These are phyloP conservation scores for Penicillium daleae DNA, from an alignment of 495 filamentous ascomycete species.

Conservation along the genomic window DNA sequence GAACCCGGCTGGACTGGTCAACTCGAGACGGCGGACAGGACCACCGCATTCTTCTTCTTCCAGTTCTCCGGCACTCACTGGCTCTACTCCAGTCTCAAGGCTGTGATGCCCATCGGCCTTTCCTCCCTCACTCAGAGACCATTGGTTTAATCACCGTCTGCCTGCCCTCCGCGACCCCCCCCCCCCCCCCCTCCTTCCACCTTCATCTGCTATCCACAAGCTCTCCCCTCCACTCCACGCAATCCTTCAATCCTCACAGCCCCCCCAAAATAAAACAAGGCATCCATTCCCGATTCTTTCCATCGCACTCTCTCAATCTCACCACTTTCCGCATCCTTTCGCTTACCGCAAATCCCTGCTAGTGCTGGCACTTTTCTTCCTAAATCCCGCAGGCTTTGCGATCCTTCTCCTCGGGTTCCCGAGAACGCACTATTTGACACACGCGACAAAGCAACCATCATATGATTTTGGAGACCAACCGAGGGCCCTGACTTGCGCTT, in stretches of 20 bases:
- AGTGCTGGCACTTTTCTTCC: background rate
- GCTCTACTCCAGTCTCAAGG: background rate
- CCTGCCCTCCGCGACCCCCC: background rate
- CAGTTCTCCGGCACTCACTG: background rate
- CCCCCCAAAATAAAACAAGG: background rate
- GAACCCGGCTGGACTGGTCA: background rate
- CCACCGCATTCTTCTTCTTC: background rate
- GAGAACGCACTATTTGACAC: background rate
- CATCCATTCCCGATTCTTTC: background rate
- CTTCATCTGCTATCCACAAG: background rate
- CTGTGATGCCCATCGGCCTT: background rate
- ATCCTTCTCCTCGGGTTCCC: conserved; percentile 7
- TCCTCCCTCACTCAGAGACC: background rate
- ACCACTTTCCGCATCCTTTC: background rate
- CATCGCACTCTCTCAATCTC: background rate
- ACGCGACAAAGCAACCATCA: conserved; percentile 5
- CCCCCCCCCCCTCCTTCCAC: background rate
- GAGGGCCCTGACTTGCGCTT: no score
- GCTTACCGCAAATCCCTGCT: background rate
- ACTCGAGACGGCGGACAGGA: no score
- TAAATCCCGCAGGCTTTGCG: background rate
- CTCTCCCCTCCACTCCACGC: background rate
- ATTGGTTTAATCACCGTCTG: background rate
- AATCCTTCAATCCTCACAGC: background rate
- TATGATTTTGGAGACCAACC: background rate